Evolutionary conservation across 805 yeast genomes (phyloP).

Genomic region (Yarrowia deformans): DNA sequence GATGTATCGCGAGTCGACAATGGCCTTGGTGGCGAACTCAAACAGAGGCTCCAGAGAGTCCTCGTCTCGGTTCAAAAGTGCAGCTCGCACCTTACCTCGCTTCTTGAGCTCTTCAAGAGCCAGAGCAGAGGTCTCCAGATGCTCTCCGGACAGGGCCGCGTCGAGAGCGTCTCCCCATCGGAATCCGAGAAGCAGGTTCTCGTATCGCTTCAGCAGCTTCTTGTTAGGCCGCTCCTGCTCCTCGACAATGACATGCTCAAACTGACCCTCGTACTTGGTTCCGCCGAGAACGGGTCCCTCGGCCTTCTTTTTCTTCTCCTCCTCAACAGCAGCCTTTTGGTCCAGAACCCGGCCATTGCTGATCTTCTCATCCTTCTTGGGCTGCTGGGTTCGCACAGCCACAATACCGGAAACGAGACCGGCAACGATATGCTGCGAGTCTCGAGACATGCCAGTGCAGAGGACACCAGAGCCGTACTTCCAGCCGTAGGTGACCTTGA

Average conservation of each 20-base stretch:
- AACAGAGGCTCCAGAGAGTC: constrained; percentile 82
- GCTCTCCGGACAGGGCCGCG: constrained; percentile 77
- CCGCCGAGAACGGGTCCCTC: constrained; percentile 73
- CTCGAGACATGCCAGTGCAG: constrained; percentile 88
- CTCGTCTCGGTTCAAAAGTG: constrained; percentile 84
- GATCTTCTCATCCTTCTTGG: constrained; percentile 65
- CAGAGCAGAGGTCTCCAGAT: constrained; percentile 80
- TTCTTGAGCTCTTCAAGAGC: constrained; percentile 85
- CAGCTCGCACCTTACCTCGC: constrained; percentile 86
- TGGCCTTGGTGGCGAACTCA: constrained; percentile 76
- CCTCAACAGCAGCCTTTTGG: constrained; percentile 53
- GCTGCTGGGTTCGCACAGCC: constrained; percentile 78
- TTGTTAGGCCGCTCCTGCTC: constrained; percentile 60
- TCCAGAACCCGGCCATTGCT: constrained; percentile 43
- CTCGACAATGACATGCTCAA: constrained; percentile 73
- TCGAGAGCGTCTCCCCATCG: constrained; percentile 94
- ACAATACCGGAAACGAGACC: constrained; percentile 90
- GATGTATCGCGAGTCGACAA: constrained; percentile 81
- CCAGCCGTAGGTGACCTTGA: constrained; percentile 88
- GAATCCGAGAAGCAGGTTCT: constrained; percentile 83
- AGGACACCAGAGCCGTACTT: constrained; percentile 94
- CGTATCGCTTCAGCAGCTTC: constrained; percentile 80
- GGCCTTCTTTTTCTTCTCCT: constrained; percentile 61
- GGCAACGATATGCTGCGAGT: constrained; percentile 84
- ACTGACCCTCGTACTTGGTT: constrained; percentile 87